Conservation (phyloP, 2,329 filamentous ascomycete genomes). For the Knoxdaviesia capensis region DNA sequence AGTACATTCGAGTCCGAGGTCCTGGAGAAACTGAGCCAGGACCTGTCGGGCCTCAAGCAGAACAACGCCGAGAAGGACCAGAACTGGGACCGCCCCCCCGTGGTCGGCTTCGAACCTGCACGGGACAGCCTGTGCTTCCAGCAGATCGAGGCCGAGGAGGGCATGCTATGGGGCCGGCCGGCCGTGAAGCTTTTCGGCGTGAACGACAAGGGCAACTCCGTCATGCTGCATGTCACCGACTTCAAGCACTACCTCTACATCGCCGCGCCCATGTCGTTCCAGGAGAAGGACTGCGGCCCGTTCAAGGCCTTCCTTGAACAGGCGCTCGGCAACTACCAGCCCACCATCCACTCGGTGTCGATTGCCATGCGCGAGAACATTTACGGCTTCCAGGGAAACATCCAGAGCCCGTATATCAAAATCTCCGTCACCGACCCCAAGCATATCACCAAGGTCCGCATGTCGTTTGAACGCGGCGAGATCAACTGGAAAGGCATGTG, state of each 20-base stretch:
- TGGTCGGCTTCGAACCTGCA: conserved; percentile 29
- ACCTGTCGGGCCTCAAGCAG: conserved; percentile 68
- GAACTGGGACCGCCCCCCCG: conserved; percentile 53
- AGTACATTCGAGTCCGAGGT: conserved; percentile 88
- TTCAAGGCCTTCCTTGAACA: conserved; percentile 69
- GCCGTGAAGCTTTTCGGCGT: conserved; percentile 89
- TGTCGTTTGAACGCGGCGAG: conserved; percentile 50
- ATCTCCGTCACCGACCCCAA: conserved; percentile 85
- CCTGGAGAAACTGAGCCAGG: conserved; percentile 87
- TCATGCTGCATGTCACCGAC: conserved; percentile 83
- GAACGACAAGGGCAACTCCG: conserved; percentile 65
- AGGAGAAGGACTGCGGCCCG: conserved; percentile 51
- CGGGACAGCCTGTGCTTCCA: conserved; percentile 70
- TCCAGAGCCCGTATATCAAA: conserved; percentile 79
- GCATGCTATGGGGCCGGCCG: conserved; percentile 51
- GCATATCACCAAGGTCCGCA: conserved; percentile 56
- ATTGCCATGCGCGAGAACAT: conserved; percentile 78
- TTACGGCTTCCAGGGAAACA: conserved; percentile 85
- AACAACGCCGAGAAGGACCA: conserved; percentile 87
- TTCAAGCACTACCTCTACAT: conserved; percentile 96
- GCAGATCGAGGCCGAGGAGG: conserved; percentile 89
- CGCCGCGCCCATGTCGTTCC: conserved; percentile 67
- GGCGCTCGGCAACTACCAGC: conserved; percentile 52
- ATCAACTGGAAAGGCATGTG: conserved; percentile 88
- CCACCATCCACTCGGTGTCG: conserved; percentile 59